Base-by-base conservation (phyloP, 2,329 filamentous ascomycete species). In the Graphilbum sp. region DNA sequence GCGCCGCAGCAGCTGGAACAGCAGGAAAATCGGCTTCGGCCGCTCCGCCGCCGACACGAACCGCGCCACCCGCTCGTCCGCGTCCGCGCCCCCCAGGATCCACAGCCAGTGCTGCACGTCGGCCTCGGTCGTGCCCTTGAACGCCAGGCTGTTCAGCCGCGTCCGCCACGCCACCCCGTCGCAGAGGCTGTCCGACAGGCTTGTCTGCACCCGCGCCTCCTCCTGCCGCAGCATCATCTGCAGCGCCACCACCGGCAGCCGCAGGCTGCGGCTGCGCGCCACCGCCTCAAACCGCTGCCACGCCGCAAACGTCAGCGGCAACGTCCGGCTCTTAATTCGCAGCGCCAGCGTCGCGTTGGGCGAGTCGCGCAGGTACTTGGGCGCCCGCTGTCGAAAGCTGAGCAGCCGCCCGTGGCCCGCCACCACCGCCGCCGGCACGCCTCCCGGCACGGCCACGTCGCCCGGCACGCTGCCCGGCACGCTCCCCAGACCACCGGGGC, bases 81-180 rank as follows among this genome's bases (percentile, higher is more conserved):
- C 52, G 34, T 54, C 46, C 7, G 51, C 41, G 0, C 50, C 56
- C 0, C 49, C 52, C 16, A 65, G 35, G 19, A 65, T 59, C 59
- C 58, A 62, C 31, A 56, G 39, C 61, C 61, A 64, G 30, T 57
- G 54, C 12, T 54, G 51, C 23, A 63, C 35, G 30, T 62, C 52
- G 2, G 47, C 47, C 39, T 49, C 49, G 2, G 47, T 45, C 42
- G 57, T 50, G 6, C 58, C 60, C 35, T 52, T 57, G 31, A 39
- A 41, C 3, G 47, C 47, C 10, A 62, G 38, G 17, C 45, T 46
- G 21, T 50, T 46, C 8, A 62, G 42, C 12, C 50, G 47, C 27
- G 50, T 43, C 10, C 45, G 46, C 57, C 57, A 61, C 3, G 50
- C 39, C 11, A 27, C 38, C 2, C 46, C 40, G n/a, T 45, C 47